These are phyloP conservation scores for Fusarium mangiferae DNA, from an alignment of 2,329 filamentous ascomycete species.

Conservation along the genomic window DNA sequence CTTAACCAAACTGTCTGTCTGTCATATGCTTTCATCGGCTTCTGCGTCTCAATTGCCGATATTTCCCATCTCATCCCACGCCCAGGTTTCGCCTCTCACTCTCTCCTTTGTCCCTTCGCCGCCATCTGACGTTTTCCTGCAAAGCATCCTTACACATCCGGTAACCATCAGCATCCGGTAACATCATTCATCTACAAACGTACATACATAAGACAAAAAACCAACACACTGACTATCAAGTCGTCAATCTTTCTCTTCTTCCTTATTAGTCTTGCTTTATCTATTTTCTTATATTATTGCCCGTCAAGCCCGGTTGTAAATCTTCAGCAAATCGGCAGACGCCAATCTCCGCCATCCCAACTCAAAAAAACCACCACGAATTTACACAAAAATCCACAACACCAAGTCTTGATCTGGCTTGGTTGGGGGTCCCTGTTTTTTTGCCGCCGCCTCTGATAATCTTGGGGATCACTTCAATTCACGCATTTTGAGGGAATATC, in stretches of 20 bases:
- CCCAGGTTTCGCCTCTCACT: conserved; percentile 5
- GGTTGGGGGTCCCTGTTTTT: neutral
- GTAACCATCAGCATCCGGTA: conserved; percentile 35
- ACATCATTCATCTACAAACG: conserved; percentile 26
- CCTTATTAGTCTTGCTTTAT: neutral
- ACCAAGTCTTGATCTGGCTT: conserved; percentile 18
- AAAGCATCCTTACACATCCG: conserved; percentile 31
- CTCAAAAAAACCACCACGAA: conserved; percentile 9
- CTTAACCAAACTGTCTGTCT: neutral
- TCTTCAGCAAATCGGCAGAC: conserved; percentile 23
- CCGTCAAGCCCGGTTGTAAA: conserved; percentile 6
- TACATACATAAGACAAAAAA: conserved; percentile 13
- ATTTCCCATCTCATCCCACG: conserved; percentile 14
- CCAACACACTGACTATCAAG: neutral
- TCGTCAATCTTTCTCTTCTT: conserved; percentile 2
- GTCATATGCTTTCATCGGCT: conserved; percentile 12
- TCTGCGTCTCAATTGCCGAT: conserved; percentile 2
- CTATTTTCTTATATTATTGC: neutral
- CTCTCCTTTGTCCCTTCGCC: conserved; percentile 10
- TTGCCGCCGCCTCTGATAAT: conserved; percentile 26
- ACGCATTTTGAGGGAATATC: conserved; percentile 19
- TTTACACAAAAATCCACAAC: conserved; percentile 21
- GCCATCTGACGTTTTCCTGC: conserved; percentile 25
- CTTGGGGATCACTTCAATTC: conserved; percentile 12
- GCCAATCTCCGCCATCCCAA: conserved; percentile 24